Percentiles rank a stretch among this genome's conserved stretches.
Evolutionary conservation across 73 alveolate species (phyloP).

Genomic region (Diophrys appendiculata): DNA sequence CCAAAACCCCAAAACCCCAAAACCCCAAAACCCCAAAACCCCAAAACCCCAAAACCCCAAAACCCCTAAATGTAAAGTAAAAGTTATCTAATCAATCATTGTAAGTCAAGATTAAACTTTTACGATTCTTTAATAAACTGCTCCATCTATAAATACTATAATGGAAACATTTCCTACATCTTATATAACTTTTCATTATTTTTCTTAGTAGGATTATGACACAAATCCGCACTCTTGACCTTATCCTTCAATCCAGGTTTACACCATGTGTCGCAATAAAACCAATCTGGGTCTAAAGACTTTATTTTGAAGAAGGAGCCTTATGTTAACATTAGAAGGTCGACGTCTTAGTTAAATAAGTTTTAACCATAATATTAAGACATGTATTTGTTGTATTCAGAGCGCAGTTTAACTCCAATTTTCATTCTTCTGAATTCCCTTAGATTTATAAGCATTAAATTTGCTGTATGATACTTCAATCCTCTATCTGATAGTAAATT

Average conservation of each 20-base stretch:
- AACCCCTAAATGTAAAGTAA: too few species aligned
- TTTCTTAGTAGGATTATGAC: too few species aligned
- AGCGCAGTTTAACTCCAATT: neutral
- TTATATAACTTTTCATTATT: too few species aligned
- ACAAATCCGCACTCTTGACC: neutral
- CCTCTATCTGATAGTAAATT: neutral
- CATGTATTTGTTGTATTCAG: neutral
- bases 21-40: too few species aligned
- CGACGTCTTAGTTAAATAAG: neutral
- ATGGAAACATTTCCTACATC: too few species aligned
- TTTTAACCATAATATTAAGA: neutral
- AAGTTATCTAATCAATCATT: too few species aligned
- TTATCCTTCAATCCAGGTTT: neutral
- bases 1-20: too few species aligned
- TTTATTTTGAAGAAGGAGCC: neutral
- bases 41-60: too few species aligned
- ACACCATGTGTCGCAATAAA: neutral
- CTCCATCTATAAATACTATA: too few species aligned
- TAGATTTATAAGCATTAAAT: too few species aligned
- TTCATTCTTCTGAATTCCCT: neutral
- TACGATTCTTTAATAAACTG: too few species aligned
- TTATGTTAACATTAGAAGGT: neutral
- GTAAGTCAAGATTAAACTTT: too few species aligned
- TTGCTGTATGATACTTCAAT: neutral
- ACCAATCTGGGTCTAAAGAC: neutral